phyloP scores from a whole-genome alignment of 768 basidiomycete genomes.

The Tricholomella constricta region DNA sequence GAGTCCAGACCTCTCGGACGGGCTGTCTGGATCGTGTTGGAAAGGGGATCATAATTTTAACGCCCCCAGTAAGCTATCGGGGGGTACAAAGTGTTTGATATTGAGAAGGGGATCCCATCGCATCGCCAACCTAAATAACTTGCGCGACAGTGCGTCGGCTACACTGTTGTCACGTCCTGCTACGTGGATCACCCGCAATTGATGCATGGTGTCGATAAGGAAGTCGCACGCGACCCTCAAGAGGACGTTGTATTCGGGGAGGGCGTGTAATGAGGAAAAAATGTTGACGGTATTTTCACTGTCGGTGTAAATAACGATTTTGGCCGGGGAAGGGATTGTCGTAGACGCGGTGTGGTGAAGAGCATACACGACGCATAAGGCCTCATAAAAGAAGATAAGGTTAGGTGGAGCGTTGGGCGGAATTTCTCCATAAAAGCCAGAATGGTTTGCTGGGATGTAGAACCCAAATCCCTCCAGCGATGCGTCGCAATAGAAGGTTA shows the following conservation, averaged over 20 bases:
- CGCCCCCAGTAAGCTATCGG: too few relatives aligned
- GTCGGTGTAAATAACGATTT: slow-evolving; percentile 28
- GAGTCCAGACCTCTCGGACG: slow-evolving; percentile 28
- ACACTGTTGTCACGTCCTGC: slow-evolving; percentile 6
- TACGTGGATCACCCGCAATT: slow-evolving; percentile 18
- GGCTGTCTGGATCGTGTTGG: slow-evolving; percentile 29
- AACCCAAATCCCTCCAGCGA: not conserved
- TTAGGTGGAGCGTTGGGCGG: not conserved
- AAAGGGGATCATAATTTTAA: slow-evolving; percentile 28
- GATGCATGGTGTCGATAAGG: slow-evolving; percentile 1
- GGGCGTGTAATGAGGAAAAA: slow-evolving; percentile 27
- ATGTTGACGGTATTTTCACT: slow-evolving; percentile 35
- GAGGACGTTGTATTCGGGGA: slow-evolving; percentile 23
- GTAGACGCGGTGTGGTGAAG: not conserved
- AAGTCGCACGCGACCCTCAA: slow-evolving; percentile 25
- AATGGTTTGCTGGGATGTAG: not conserved
- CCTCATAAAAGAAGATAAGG: too few relatives aligned
- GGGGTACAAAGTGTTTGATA: not conserved
- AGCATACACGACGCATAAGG: not conserved
- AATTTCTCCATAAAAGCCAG: not conserved
- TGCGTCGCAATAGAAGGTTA: not conserved
- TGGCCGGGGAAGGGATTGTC: not conserved
- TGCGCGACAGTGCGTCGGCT: slow-evolving; percentile 20
- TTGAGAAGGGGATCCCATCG: not conserved
- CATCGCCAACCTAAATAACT: slow-evolving; percentile 13